Percentiles rank a stretch among this genome's conserved stretches.
These are phyloP conservation scores for Penicillium taxi DNA, from an alignment of 495 filamentous ascomycete species.

Conservation along the genomic window DNA sequence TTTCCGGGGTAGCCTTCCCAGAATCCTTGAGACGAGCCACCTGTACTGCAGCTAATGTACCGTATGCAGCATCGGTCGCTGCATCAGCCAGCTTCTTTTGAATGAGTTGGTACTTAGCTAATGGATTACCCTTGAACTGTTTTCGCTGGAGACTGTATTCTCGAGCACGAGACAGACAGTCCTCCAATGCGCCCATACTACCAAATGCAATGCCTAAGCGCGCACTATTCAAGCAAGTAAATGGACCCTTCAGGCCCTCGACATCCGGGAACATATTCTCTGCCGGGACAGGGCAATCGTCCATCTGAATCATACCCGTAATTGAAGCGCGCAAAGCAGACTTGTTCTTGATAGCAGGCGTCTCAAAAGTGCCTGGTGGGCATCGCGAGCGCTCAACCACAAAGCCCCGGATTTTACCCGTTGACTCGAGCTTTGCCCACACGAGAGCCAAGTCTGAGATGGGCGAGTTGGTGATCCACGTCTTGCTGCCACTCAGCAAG, in stretches of 20 bases:
- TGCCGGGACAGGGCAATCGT: conserved; percentile 77
- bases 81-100: conserved; percentile 97
- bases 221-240: conserved; percentile 89
- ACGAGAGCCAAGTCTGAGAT: conserved; percentile 87
- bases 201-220: conserved; percentile 91
- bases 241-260: conserved; percentile 81
- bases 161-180: conserved; percentile 71
- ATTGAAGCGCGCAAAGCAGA: conserved; percentile 86
- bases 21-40: conserved; percentile 90
- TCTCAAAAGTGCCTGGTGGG: conserved; percentile 81
- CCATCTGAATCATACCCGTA: conserved; percentile 96
- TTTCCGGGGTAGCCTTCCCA: conserved; percentile 80
- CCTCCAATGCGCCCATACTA: conserved; percentile 86
- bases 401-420: conserved; percentile 94
- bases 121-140: conserved; percentile 92
- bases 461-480: conserved; percentile 98
- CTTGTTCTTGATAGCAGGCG: conserved; percentile 90
- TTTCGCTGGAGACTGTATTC: conserved; percentile 84
- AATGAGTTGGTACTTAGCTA: conserved; percentile 96
- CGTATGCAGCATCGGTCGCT: conserved; percentile 82
- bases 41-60: conserved; percentile 76
- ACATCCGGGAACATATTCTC: conserved; percentile 93
- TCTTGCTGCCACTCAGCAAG: conserved; percentile 78
- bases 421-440: conserved; percentile 87
- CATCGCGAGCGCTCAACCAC: conserved; percentile 74